Evolutionary conservation across 1,284 basidiomycete species (phyloP).

Genomic region (Microbotryum scabiosae): DNA sequence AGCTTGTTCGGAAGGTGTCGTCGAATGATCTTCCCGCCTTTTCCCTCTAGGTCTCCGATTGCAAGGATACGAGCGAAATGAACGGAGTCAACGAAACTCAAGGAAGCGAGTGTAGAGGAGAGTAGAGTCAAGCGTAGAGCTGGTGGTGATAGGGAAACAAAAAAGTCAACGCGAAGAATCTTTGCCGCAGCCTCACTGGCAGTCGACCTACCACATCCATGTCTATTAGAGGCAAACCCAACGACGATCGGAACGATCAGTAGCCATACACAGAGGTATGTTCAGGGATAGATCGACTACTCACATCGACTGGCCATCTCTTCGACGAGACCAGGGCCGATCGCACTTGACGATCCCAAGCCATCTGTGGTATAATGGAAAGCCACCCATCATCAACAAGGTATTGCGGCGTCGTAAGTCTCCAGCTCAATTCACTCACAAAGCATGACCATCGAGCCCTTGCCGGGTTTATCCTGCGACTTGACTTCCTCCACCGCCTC

Average conservation of each 20-base stretch:
- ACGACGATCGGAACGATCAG: background rate
- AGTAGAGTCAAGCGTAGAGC: no score
- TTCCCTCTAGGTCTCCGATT: no score
- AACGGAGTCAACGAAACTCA: no score
- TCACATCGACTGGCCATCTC: slow-evolving; percentile 56
- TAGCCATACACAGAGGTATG: background rate
- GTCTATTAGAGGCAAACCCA: slow-evolving; percentile 1
- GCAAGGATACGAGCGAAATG: no score
- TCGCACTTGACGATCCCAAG: slow-evolving; percentile 73
- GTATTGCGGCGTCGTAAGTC: no score
- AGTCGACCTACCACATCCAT: slow-evolving; percentile 25
- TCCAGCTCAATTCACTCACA: slow-evolving; percentile 46
- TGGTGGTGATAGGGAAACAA: no score
- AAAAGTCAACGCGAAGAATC: background rate
- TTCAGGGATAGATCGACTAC: background rate
- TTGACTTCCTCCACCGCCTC: slow-evolving; percentile 59
- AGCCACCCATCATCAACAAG: background rate
- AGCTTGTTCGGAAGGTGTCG: no score
- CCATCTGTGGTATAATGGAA: slow-evolving; percentile 44
- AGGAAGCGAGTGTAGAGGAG: no score
- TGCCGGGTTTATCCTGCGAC: slow-evolving; percentile 32
- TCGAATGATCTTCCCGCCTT: no score
- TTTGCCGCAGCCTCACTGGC: no score
- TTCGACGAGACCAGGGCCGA: slow-evolving; percentile 81
- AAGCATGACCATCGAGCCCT: slow-evolving; percentile 72